Evolutionary conservation across 1,139 yeast genomes (phyloP), one percentile per base, ranked within the genome.

Genomic region (Candida frijolesensis): DNA sequence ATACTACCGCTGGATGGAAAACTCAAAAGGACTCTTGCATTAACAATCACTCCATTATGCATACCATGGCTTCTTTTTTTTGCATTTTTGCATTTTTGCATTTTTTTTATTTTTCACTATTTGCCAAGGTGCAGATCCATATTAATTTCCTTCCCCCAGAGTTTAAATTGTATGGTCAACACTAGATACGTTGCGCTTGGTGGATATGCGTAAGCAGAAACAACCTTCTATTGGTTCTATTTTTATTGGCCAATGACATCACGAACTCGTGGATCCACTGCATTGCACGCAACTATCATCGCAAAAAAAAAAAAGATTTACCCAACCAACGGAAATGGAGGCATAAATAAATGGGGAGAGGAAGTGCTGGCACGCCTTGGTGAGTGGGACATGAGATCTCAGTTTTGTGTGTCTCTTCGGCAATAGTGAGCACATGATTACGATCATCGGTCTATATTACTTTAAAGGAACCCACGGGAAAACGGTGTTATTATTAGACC

Each of bases 41-140:
- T n/a, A 38, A 38, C 27, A 38, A 22, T 38, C 42, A 38, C 42
- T 38, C 42, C 32, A 38, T 38, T 12, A 38, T 38, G 42, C 42
- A 22, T 22, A 22, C 3, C 10, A 11, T 19, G 22, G 22, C 22
- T 19, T 19, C 22, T 19, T 19, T 14, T 38, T 22, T 38, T 22
- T 12, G 4, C 22, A 5, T 38, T 15, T 38, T 22, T 22, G n/a
- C n/a, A 12, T 16, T 35, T 18, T 16, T 35, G 10, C 16, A 22
- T 3, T 18, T 22, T 37, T 19, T 37, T 10, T 19, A 10, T 19
- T 37, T 4, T 19, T 37, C 14, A 12, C 15, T 5, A 4, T 25
- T 12, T 16, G 25, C 41, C 41, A 37, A 37, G 41, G 14, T 3
- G 19, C 41, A 16, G 14, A 15, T 10, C 2, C 10, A 30, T 30